Conservation (phyloP, 371 early-diverging fungal species). For the Coemansia sp. region DNA sequence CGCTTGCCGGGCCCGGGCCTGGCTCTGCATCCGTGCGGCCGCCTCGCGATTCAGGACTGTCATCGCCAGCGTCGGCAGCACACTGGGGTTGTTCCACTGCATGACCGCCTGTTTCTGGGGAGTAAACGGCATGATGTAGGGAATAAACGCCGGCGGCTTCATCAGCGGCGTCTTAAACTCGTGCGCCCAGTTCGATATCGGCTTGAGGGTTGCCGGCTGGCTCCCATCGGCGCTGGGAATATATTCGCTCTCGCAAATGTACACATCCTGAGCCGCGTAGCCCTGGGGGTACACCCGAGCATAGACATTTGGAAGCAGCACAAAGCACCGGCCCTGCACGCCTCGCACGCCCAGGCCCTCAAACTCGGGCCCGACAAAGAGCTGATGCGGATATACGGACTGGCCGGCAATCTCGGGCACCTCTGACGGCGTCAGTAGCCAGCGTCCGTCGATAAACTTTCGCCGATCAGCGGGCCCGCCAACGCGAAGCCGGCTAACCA, state of each 20-base stretch:
- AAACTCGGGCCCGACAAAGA: slow-evolving; percentile 52
- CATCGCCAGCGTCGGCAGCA: slow-evolving; percentile 32
- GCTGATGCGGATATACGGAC: slow-evolving; percentile 56
- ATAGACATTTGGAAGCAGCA: slow-evolving; percentile 55
- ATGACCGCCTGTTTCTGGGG: slow-evolving; percentile 30
- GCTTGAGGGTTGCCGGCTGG: slow-evolving; percentile 23
- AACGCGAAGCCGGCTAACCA: slow-evolving; percentile 48
- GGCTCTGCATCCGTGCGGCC: slow-evolving; percentile 23
- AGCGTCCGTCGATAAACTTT: slow-evolving; percentile 55
- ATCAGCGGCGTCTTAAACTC: slow-evolving; percentile 45
- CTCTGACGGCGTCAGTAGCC: slow-evolving; percentile 55
- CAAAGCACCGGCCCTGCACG: slow-evolving; percentile 53
- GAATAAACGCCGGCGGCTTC: slow-evolving; percentile 39
- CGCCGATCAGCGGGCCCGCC: slow-evolving; percentile 48
- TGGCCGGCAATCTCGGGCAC: slow-evolving; percentile 55
- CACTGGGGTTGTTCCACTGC: slow-evolving; percentile 24
- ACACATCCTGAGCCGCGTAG: slow-evolving; percentile 54
- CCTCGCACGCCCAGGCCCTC: slow-evolving; percentile 52
- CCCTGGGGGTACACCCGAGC: slow-evolving; percentile 52
- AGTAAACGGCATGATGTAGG: slow-evolving; percentile 36
- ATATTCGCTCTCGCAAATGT: slow-evolving; percentile 53
- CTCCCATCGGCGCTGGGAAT: slow-evolving; percentile 6
- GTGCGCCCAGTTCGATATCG: slow-evolving; percentile 49
- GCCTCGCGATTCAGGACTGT: slow-evolving; percentile 41
- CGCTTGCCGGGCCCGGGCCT: slow-evolving; percentile 17